phyloP scores from a whole-genome alignment of 495 filamentous ascomycete genomes.

The Penicillium maclennaniae region DNA sequence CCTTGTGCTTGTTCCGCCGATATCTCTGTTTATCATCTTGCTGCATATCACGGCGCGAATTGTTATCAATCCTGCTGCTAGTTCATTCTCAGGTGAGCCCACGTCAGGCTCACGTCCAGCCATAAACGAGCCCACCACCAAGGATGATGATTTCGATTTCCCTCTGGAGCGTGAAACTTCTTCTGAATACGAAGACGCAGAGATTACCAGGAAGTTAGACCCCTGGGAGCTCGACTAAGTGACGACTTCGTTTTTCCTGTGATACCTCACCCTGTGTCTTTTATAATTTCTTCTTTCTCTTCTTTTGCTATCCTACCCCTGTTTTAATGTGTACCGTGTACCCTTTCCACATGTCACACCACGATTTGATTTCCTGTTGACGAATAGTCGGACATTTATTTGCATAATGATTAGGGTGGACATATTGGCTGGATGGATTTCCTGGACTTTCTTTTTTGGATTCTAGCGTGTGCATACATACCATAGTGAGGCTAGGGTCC shows the following conservation, averaged over 20 bases:
- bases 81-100: slow-evolving; percentile 15
- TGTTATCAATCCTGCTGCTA: slow-evolving; percentile 48
- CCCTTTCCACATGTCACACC: slow-evolving; percentile 10
- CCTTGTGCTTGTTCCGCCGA: slow-evolving; percentile 69
- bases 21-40: slow-evolving; percentile 70
- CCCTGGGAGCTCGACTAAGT: slow-evolving; percentile 33
- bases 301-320: slow-evolving; percentile 5
- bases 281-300: background rate
- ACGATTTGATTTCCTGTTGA: slow-evolving; percentile 18
- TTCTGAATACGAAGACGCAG: slow-evolving; percentile 28
- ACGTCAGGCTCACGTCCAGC: slow-evolving; percentile 1
- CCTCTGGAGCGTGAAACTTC: slow-evolving; percentile 35
- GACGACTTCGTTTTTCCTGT: background rate
- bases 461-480: slow-evolving; percentile 29
- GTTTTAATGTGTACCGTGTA: slow-evolving; percentile 16
- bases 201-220: slow-evolving; percentile 20
- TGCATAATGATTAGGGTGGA: slow-evolving; percentile 11
- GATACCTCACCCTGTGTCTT: background rate
- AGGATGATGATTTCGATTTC: slow-evolving; percentile 42
- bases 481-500: background rate
- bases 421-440: slow-evolving; percentile 11
- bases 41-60: slow-evolving; percentile 75
- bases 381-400: slow-evolving; percentile 9
- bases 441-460: slow-evolving; percentile 26
- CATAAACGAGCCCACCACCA: slow-evolving; percentile 4